phyloP scores from a whole-genome alignment of 768 basidiomycete species.

The Tulasnella sp. region DNA sequence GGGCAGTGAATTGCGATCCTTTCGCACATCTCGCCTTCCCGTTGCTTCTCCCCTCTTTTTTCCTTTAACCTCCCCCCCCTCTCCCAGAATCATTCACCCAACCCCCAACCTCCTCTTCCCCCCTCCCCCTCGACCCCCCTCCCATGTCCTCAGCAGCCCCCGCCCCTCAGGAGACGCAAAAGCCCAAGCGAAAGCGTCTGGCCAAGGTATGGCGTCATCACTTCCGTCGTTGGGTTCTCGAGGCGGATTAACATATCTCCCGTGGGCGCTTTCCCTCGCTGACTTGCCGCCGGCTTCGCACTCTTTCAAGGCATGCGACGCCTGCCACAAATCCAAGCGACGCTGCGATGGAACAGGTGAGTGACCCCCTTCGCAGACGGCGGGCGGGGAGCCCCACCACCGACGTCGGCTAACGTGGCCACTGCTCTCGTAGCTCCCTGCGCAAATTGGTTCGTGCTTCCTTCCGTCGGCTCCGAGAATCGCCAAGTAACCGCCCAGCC shows the following conservation, averaged over 20 bases:
- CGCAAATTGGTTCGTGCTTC: constrained; percentile 31
- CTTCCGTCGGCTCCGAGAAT: constrained; percentile 7
- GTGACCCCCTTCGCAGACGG: not conserved
- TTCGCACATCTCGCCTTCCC: not conserved
- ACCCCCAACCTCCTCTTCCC: not conserved
- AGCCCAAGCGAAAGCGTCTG: constrained; percentile 50
- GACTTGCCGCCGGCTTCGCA: constrained; percentile 12
- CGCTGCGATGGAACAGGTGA: constrained; percentile 46
- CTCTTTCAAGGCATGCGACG: constrained; percentile 59
- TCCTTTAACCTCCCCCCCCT: constrained; percentile 5
- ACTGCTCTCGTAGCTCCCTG: constrained; percentile 29
- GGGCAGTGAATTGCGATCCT: constrained; percentile 14
- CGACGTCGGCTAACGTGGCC: constrained; percentile 1
- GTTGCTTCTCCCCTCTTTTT: constrained; percentile 12
- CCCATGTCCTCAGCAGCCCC: constrained; percentile 1
- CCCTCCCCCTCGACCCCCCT: not conserved
- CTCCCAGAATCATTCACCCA: not conserved
- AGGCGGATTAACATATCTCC: constrained; percentile 13
- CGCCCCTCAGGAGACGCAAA: not conserved
- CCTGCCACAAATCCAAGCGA: constrained; percentile 80
- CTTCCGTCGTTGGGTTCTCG: not conserved
- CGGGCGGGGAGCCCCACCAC: not conserved
- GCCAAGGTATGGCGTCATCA: constrained; percentile 44
- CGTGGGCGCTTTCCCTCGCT: constrained; percentile 14
- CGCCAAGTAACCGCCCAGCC: constrained; percentile 11